These are phyloP conservation scores for Gnomoniopsis smithogilvyi DNA, from an alignment of 2,329 filamentous ascomycete genomes.

Conservation along the genomic window DNA sequence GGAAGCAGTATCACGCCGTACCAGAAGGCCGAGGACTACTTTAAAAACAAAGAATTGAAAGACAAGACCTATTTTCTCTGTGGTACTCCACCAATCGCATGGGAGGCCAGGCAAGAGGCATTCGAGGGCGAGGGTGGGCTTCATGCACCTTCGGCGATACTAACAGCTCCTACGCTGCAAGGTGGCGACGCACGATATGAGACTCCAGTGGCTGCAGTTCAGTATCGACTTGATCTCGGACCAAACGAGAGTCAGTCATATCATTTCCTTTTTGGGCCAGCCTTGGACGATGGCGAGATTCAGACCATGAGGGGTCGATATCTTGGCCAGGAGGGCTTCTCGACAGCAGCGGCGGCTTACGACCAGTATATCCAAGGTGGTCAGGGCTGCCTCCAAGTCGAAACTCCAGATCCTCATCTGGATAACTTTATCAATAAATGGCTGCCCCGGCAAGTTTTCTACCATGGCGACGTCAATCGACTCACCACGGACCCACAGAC, in stretches of 20 bases:
- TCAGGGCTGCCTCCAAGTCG: constrained; percentile 47
- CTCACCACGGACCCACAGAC: constrained; percentile 58
- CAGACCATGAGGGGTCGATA: constrained; percentile 42
- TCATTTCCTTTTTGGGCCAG: constrained; percentile 54
- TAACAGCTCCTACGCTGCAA: constrained; percentile 32
- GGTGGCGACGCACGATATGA: constrained; percentile 52
- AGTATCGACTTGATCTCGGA: constrained; percentile 43
- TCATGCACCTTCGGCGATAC: constrained; percentile 45
- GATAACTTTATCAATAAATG: constrained; percentile 59
- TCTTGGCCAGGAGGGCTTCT: constrained; percentile 46
- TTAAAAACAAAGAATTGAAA: constrained; percentile 54
- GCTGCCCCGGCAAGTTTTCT: constrained; percentile 55
- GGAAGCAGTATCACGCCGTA: constrained; percentile 53
- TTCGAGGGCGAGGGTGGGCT: constrained; percentile 57
- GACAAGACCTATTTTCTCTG: constrained; percentile 57
- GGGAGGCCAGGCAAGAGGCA: constrained; percentile 48
- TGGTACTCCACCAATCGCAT: constrained; percentile 46
- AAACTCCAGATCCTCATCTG: constrained; percentile 51
- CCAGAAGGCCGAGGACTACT: constrained; percentile 54
- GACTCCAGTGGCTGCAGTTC: constrained; percentile 50
- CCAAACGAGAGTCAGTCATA: constrained; percentile 40
- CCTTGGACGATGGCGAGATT: constrained; percentile 49
- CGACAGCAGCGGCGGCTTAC: constrained; percentile 42
- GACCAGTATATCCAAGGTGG: constrained; percentile 48
- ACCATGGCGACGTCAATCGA: constrained; percentile 57